Evolutionary conservation across 768 basidiomycete genomes (phyloP).

Genomic region (Mrakia hoshinonis): DNA sequence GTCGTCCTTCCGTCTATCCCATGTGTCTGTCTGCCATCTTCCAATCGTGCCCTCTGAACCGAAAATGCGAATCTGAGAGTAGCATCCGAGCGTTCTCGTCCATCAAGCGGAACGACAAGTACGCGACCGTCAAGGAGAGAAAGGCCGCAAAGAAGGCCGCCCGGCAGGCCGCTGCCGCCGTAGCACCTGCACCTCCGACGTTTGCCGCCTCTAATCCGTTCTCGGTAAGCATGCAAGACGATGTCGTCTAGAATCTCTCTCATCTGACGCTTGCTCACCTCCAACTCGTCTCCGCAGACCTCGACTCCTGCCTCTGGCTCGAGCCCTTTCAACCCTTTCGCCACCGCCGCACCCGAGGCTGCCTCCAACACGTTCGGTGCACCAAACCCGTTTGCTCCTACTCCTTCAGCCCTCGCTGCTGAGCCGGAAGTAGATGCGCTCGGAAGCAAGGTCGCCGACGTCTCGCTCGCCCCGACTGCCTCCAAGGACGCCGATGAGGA

Average conservation of each 20-base stretch:
- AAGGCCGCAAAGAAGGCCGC: conserved; percentile 30
- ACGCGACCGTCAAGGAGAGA: conserved; percentile 47
- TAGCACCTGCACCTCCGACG: background rate
- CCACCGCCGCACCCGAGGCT: background rate
- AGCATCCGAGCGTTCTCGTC: conserved; percentile 78
- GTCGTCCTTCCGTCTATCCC: background rate
- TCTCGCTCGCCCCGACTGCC: background rate
- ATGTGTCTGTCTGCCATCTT: no score
- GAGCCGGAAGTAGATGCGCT: conserved; percentile 9
- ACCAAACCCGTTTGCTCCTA: background rate
- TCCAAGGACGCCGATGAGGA: conserved; percentile 28
- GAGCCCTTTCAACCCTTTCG: conserved; percentile 17
- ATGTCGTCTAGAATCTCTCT: background rate
- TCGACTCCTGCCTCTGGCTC: background rate
- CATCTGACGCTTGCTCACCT: background rate
- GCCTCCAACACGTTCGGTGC: conserved; percentile 14
- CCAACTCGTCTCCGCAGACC: background rate
- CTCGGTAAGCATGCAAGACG: conserved; percentile 46
- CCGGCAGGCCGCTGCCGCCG: conserved; percentile 2
- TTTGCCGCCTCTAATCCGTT: conserved; percentile 57
- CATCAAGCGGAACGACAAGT: conserved; percentile 60
- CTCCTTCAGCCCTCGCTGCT: conserved; percentile 7
- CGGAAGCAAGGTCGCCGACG: background rate
- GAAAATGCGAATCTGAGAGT: background rate
- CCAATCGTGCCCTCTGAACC: background rate